phyloP scores from a whole-genome alignment of 179 eudicot genomes.

The Heliamphora pulchella region DNA sequence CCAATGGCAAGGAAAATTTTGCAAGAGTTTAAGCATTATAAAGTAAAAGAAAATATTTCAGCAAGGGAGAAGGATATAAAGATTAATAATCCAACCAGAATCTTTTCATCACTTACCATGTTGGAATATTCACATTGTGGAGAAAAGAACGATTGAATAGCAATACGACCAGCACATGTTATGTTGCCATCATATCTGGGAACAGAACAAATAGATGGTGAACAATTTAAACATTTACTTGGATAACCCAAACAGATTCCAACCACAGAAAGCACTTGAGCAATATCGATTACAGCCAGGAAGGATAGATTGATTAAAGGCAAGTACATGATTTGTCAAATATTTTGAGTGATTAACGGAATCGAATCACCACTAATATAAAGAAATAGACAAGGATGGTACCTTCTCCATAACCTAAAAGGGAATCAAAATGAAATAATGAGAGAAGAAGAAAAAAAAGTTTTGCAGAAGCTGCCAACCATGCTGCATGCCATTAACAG shows the following conservation, averaged over 20 bases:
- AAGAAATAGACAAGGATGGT: neutral
- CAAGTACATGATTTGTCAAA: neutral
- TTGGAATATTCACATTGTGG: slow-evolving; percentile 78
- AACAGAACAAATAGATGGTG: slow-evolving; percentile 1
- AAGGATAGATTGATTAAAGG: neutral
- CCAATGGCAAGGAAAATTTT: neutral
- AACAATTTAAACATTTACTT: neutral
- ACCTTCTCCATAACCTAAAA: neutral
- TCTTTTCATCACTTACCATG: slow-evolving; percentile 36
- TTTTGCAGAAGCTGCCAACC: neutral
- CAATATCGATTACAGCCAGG: no score
- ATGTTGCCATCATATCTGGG: slow-evolving; percentile 42
- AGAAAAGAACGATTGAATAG: slow-evolving; percentile 81
- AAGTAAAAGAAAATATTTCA: neutral
- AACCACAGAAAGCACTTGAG: neutral
- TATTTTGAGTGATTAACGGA: neutral
- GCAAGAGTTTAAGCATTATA: neutral
- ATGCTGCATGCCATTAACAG: neutral
- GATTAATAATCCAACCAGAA: slow-evolving; percentile 7
- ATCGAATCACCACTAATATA: neutral
- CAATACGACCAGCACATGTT: slow-evolving; percentile 58
- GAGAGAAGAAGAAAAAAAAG: neutral
- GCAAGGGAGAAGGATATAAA: neutral
- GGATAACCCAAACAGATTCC: slow-evolving; percentile 2
- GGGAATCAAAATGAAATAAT: neutral